A percentile compares a stretch with the other conserved stretches of the same genome.
Evolutionary conservation across 768 basidiomycete species (phyloP).

Genomic region (button mushroom (Agaricus bisporus)): DNA sequence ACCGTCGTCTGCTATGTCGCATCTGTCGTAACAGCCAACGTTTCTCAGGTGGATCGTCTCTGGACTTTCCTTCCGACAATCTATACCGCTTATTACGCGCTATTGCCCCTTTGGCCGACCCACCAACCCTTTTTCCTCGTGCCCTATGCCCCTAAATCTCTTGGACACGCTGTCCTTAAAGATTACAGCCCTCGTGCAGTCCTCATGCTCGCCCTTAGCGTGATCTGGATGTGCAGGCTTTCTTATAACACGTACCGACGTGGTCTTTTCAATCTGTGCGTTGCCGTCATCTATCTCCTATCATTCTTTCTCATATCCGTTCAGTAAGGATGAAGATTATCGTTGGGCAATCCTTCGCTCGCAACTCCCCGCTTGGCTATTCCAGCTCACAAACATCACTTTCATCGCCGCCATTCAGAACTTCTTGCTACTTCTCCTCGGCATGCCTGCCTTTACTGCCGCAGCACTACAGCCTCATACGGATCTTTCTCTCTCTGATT

Average conservation of each 20-base stretch:
- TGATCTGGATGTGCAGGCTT: conserved; percentile 64
- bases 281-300: background rate
- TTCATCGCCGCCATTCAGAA: conserved; percentile 83
- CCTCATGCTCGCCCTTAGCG: conserved; percentile 67
- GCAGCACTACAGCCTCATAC: conserved; percentile 48
- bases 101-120: conserved; percentile 57
- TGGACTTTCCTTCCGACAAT: conserved; percentile 78
- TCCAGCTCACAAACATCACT: conserved; percentile 42
- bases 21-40: conserved; percentile 69
- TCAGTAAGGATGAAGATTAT: conserved; percentile 83
- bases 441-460: conserved; percentile 53
- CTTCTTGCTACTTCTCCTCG: conserved; percentile 68
- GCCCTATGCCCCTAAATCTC: conserved; percentile 51
- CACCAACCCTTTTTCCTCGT: conserved; percentile 33
- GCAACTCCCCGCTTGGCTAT: conserved; percentile 37
- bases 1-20: conserved; percentile 47
- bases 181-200: conserved; percentile 67
- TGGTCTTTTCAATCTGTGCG: conserved; percentile 71
- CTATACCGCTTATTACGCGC: conserved; percentile 77
- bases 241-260: conserved; percentile 81
- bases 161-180: conserved; percentile 31
- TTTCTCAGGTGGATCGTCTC: conserved; percentile 83
- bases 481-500: conserved; percentile 52
- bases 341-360: conserved; percentile 78
- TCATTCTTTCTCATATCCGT: background rate